Base-by-base conservation (phyloP, 2,329 filamentous ascomycete genomes). In the Verticillium dahliae region DNA sequence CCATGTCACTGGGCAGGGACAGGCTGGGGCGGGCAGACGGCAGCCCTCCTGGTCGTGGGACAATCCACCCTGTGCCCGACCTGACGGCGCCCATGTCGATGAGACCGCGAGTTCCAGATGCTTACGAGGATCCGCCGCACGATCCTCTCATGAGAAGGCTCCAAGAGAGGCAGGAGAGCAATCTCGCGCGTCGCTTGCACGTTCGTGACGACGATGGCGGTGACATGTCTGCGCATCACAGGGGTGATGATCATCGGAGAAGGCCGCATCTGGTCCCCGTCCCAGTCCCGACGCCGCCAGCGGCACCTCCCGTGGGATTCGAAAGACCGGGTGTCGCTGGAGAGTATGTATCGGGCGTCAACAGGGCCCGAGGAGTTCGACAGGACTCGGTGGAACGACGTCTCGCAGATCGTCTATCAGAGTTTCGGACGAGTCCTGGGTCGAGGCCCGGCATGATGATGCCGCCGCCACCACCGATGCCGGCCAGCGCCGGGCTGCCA, bases 171-270 rank as follows among this genome's bases (percentile, higher is more conserved):
- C 74, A 73, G 39, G 81, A 84, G 33, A 77, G 77, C 2, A 74
- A 78, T 10, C 61, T 74, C 11, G 70, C 75, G n/a, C 73, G 73
- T 55, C 71, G 71, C 35, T 69, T 77, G 64, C 71, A 35, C 74
- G 63, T 68, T 57, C 73, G 68, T 57, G 80, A 82, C 65, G 80
- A 84, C 15, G 81, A 83, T 61, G 79, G 76, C 6, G 70, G 73
- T 10, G 74, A 73, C n/a, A 63, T 75, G 4, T 69, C 71, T 33
- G 73, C 72, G 38, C 84, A 88, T 67, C 84, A 86, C 67, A 81
- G 86, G 79, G 86, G 86, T 62, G 84, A 88, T 34, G 78, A 85
- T 63, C 87, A 85, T 63, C 73, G 78, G 56, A 74, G 75, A 59
- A 70, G 75, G 52, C 70, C 75, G 15, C 75, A 74, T 27, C 73